phyloP scores from a whole-genome alignment of 495 filamentous ascomycete species.

The Cetradonia linearis region DNA sequence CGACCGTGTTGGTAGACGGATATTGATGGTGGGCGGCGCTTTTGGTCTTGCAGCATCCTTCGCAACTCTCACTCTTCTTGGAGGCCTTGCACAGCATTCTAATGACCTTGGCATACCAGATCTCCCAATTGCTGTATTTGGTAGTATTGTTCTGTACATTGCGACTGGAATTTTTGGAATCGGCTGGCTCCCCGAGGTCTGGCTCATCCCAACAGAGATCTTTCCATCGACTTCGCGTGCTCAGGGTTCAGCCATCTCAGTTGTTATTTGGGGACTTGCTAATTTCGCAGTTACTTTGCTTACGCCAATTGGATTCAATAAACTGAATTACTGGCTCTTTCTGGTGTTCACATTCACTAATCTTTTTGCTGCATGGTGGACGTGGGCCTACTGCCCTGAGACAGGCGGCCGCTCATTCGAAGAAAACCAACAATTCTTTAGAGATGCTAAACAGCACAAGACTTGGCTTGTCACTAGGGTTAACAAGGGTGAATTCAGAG shows the following conservation, averaged over 20 bases:
- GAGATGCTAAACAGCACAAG: constrained; percentile 34
- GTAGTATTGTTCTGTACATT: constrained; percentile 37
- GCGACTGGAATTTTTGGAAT: constrained; percentile 49
- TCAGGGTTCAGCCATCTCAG: constrained; percentile 41
- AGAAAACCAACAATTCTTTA: constrained; percentile 25
- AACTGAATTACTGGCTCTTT: constrained; percentile 46
- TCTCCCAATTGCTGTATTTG: constrained; percentile 36
- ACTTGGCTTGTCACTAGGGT: constrained; percentile 42
- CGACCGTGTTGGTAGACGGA: constrained; percentile 43
- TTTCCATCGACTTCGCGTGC: constrained; percentile 45
- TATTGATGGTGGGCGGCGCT: constrained; percentile 40
- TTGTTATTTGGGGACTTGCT: constrained; percentile 47
- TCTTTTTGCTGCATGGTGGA: constrained; percentile 41
- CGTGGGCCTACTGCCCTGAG: constrained; percentile 28
- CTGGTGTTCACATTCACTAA: constrained; percentile 45
- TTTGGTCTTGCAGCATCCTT: constrained; percentile 37
- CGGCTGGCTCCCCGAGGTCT: constrained; percentile 46
- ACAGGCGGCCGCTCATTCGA: constrained; percentile 22
- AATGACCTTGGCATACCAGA: constrained; percentile 28
- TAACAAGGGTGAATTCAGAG: constrained; percentile 35
- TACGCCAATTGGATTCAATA: constrained; percentile 48
- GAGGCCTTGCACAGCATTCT: constrained; percentile 32
- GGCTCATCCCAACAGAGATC: constrained; percentile 52
- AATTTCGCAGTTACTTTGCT: constrained; percentile 47
- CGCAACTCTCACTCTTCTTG: constrained; percentile 37